Evolutionary conservation across 2,329 filamentous ascomycete species (phyloP), one percentile per base, ranked within the genome.

Genomic region (Penicillium sp.): DNA sequence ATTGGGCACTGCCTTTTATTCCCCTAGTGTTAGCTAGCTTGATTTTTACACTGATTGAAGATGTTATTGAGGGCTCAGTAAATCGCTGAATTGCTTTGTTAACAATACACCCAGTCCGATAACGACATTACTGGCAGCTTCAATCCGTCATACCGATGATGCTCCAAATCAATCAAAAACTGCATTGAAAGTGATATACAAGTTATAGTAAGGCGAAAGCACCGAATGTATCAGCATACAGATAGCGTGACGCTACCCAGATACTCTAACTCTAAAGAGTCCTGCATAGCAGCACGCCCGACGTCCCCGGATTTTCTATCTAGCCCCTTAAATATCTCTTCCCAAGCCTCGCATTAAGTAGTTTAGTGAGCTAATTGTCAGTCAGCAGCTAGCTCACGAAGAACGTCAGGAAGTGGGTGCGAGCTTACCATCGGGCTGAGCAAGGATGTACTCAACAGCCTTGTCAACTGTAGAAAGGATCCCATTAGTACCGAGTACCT

Each of bases 401-500:
- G 35, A 41, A 41, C 15, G 29, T 11, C 31, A 52, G 15, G 5
- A 57, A 23, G 26, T 26, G 11, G 19, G 13, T 35, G 52, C 49
- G 35, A 71, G 86, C 89, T 86, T 87, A 86, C 93, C 93, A 81
- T 97, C 93, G 75, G 93, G 93, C 85, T 97, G 93, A 81, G 87
- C 88, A 76, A 93, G 80, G 83, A 97, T 97, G 85, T 97, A 97
- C 78, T 93, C 89, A 69, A 97, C 92, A 71, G 93, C 93, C 86
- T 97, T 91, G 81, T 95, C 91, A 73, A 97, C 93, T 97, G 74
- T 69, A 62, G 48, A 35, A 62, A 55, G 46, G 62, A 58, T 48
- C 62, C 61, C 47, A 69, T 66, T 55, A 67, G 65, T 53, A 65
- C 38, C 63, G 65, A 53, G 13, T 23, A 26, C 23, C 23, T 13